phyloP scores from a whole-genome alignment of 192 early-diverging fungal species.

The Coemansia furcata region DNA sequence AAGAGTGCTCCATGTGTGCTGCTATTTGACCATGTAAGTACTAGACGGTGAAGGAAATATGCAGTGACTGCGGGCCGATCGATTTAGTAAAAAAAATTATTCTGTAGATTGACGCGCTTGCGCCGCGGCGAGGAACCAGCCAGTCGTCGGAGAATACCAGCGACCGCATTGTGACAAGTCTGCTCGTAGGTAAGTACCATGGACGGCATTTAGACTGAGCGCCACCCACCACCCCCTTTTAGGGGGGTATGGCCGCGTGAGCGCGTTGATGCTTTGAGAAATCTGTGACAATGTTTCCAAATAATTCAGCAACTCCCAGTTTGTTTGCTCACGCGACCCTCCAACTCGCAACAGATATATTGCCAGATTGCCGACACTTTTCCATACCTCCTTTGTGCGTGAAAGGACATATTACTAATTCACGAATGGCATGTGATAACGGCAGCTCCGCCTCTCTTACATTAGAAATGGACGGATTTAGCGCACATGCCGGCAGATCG shows the following conservation, averaged over 20 bases:
- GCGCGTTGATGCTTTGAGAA: neutral
- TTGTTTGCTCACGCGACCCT: neutral
- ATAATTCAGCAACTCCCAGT: neutral
- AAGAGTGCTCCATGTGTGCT: conserved; percentile 83
- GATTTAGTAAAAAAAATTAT: neutral
- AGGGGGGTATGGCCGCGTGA: neutral
- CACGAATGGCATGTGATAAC: neutral
- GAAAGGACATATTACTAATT: neutral
- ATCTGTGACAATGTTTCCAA: conserved; percentile 15
- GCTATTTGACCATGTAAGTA: conserved; percentile 81
- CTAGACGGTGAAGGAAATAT: neutral
- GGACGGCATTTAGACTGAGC: neutral
- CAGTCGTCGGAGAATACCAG: conserved; percentile 75
- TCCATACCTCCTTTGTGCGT: neutral
- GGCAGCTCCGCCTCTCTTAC: neutral
- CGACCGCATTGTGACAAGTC: conserved; percentile 84
- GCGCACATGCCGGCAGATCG: conserved; percentile 20
- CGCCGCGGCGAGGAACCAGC: conserved; percentile 68
- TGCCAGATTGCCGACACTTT: neutral
- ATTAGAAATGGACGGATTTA: conserved; percentile 54
- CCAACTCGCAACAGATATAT: neutral
- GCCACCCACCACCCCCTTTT: neutral
- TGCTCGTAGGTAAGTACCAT: conserved; percentile 57
- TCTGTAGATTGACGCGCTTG: conserved; percentile 77
- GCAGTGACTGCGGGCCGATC: neutral